Base-by-base conservation (phyloP, 441 rosid genomes). In the Capsella rubella region DNA sequence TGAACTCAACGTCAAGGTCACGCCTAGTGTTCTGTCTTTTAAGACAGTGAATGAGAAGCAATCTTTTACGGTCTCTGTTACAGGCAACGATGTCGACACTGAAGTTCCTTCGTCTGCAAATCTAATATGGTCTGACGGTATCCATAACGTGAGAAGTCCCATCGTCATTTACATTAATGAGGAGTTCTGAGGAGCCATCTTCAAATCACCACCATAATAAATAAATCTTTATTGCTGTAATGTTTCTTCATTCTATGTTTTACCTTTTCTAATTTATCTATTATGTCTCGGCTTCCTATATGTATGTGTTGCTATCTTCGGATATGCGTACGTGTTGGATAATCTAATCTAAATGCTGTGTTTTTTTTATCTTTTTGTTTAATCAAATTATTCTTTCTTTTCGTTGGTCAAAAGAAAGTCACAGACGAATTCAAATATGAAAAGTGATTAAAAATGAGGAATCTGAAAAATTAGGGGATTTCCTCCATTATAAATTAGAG, bases 101-200 rank as follows among this genome's bases (percentile, higher is more conserved):
- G 11, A 12, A 3, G 4, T 29, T 1, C 64, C 74, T 8, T 53
- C 63, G 7, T 80, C 90, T 52, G 78, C 79, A 18, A 45, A 74
- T 12, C 34, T 86, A n/a, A 67, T 73, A 6, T 86, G 92, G 88
- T 81, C 75, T 5, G 89, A 89, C 39, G 78, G 69, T 1, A 75
- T n/a, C 4, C 87, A 79, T 64, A 60, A 14, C 4, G 85, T 81
- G 32, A 80, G 82, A 67, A 86, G 83, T 54, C 84, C 86, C 29
- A 71, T 84, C 43, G 60, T 84, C 58, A 25, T 81, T 8, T 68
- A 77, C 7, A 45, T 29, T 37, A 3, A 13, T 64, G 8, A 34
- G 9, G 37, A 32, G 53, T 51, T 55, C 25, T 56, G 12, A 47
- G 37, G 54, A 72, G 58, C 11, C 39, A 21, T 63, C 39, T 56